These are phyloP conservation scores for Sporormia fimetaria DNA, from an alignment of 495 filamentous ascomycete genomes.

Conservation along the genomic window DNA sequence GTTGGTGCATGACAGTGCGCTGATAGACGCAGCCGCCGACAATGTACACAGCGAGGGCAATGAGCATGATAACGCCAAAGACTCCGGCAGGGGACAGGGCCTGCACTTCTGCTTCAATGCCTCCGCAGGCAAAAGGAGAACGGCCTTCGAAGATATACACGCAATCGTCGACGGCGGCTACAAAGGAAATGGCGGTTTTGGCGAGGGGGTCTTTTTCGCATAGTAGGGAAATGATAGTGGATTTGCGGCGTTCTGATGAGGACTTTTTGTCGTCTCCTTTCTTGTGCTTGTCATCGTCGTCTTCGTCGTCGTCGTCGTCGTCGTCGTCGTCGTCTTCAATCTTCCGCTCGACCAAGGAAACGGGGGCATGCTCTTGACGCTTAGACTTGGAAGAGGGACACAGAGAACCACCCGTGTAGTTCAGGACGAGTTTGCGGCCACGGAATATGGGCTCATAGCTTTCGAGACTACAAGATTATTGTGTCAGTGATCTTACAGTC, in stretches of 20 bases:
- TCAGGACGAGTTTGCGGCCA: constrained; percentile 81
- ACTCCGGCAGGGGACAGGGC: constrained; percentile 71
- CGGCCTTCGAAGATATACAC: constrained; percentile 97
- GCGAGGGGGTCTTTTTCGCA: constrained; percentile 66
- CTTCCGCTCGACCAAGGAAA: constrained; percentile 26
- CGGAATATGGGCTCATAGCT: constrained; percentile 61
- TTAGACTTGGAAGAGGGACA: constrained; percentile 39
- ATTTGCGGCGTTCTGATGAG: constrained; percentile 51
- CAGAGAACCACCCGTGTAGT: constrained; percentile 83
- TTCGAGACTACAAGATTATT: constrained; percentile 42
- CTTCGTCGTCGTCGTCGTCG: constrained; percentile 33
- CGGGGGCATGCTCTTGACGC: constrained; percentile 20
- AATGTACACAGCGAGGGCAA: constrained; percentile 78
- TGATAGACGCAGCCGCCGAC: constrained; percentile 92
- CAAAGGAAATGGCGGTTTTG: constrained; percentile 61
- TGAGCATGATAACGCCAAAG: constrained; percentile 80
- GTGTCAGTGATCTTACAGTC: constrained; percentile 8
- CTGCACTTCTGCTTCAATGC: constrained; percentile 49
- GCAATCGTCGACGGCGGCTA: constrained; percentile 76
- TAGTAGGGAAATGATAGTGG: constrained; percentile 81
- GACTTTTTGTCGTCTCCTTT: constrained; percentile 25
- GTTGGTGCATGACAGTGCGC: constrained; percentile 83
- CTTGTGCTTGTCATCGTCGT: constrained; percentile 25
- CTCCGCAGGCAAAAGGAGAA: constrained; percentile 72
- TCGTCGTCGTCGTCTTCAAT: constrained; percentile 32